Evolutionary conservation across 148 eudicot genomes (phyloP).

Genomic region (Rheum nobile): DNA sequence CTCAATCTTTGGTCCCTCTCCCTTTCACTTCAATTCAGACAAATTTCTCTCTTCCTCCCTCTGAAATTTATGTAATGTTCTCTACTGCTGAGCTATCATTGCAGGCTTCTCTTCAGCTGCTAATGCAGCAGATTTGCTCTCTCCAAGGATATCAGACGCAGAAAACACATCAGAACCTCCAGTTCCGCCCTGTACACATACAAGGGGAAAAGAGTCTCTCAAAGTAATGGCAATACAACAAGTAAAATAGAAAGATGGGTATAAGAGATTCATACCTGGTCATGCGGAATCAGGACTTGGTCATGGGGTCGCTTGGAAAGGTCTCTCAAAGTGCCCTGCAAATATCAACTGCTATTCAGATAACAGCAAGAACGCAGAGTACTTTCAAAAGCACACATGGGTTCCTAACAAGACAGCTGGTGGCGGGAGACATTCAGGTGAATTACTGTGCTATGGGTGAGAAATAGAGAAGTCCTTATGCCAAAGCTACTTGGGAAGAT

Average conservation of each 20-base stretch:
- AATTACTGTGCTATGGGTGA: no score
- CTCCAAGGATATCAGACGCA: slow-evolving; percentile 1
- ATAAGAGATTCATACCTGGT: background rate
- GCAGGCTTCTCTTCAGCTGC: background rate
- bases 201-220: background rate
- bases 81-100: slow-evolving; percentile 3
- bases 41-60: background rate
- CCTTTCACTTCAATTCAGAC: background rate
- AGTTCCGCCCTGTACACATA: background rate
- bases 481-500: background rate
- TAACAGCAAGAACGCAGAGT: background rate
- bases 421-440: background rate
- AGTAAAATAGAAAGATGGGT: background rate
- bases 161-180: slow-evolving; percentile 3
- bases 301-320: background rate
- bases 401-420: background rate
- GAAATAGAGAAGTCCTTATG: no score
- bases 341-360: background rate
- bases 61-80: background rate
- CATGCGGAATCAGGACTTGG: background rate
- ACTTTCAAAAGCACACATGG: background rate
- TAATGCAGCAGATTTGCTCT: background rate
- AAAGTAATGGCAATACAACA: background rate
- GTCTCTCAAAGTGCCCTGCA: slow-evolving; percentile 1
- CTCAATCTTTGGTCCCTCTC: background rate